These are phyloP conservation scores for Pythium brassicae DNA, from an alignment of 352 stramenopile species.

Conservation along the genomic window DNA sequence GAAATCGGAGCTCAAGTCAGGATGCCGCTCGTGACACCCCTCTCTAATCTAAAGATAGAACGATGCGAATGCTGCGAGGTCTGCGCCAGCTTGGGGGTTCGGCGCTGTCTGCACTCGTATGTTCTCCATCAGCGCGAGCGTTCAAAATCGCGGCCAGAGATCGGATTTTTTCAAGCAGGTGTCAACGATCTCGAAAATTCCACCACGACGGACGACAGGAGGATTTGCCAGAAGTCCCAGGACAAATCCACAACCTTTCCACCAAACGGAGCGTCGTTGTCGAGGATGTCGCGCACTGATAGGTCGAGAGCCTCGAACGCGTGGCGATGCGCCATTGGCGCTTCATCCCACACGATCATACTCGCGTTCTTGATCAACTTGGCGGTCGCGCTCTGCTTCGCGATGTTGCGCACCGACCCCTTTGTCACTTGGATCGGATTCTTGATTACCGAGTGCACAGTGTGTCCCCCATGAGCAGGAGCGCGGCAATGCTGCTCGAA, in stretches of 20 bases:
- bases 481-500: slow-evolving; percentile 25
- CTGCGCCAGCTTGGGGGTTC: not conserved
- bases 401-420: slow-evolving; percentile 16
- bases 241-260: slow-evolving; percentile 19
- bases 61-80: no score
- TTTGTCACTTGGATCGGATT: slow-evolving; percentile 18
- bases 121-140: not conserved
- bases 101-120: not conserved
- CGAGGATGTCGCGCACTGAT: slow-evolving; percentile 14
- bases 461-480: slow-evolving; percentile 25
- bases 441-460: slow-evolving; percentile 26
- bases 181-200: slow-evolving; percentile 8
- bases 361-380: slow-evolving; percentile 7
- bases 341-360: slow-evolving; percentile 13
- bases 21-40: no score
- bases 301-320: slow-evolving; percentile 21
- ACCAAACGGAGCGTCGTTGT: slow-evolving; percentile 17
- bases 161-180: slow-evolving; percentile 9
- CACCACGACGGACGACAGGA: slow-evolving; percentile 10
- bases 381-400: slow-evolving; percentile 14
- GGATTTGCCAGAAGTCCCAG: slow-evolving; percentile 22
- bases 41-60: no score
- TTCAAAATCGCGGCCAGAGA: slow-evolving; percentile 1
- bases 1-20: not conserved
- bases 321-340: slow-evolving; percentile 8